Conservation (phyloP, 176 grass and related monocot genomes). For the Otatea glauca region DNA sequence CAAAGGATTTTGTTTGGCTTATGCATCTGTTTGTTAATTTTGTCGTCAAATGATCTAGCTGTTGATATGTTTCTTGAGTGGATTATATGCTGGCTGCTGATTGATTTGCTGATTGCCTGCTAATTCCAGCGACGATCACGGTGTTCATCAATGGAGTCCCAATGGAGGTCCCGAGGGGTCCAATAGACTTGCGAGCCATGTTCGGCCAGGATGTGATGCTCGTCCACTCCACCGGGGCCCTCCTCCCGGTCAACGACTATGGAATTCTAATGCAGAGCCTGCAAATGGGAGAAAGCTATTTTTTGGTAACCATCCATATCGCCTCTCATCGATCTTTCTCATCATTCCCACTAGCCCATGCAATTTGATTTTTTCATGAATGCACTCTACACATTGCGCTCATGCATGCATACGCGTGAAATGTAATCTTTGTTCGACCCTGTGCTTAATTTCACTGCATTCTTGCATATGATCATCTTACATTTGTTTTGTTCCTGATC, state of each 20-base stretch:
- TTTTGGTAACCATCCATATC: constrained; percentile 71
- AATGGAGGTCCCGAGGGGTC: constrained; percentile 79
- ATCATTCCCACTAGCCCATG: not conserved
- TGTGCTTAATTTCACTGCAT: not conserved
- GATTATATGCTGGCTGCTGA: constrained; percentile 34
- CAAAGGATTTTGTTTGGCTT: constrained; percentile 31
- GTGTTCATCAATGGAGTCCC: constrained; percentile 94
- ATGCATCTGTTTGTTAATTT: constrained; percentile 32
- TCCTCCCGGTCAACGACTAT: constrained; percentile 86
- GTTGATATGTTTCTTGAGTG: not conserved
- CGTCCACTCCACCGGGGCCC: constrained; percentile 65
- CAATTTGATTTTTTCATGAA: not conserved
- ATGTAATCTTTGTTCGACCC: not conserved
- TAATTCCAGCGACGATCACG: constrained; percentile 85
- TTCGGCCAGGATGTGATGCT: constrained; percentile 90
- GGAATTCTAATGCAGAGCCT: constrained; percentile 85
- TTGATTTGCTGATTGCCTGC: constrained; percentile 44
- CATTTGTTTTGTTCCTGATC: constrained; percentile 2
- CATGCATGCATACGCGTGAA: no score
- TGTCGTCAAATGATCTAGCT: constrained; percentile 6
- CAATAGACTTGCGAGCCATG: constrained; percentile 80
- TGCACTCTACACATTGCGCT: not conserved
- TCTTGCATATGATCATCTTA: constrained; percentile 23
- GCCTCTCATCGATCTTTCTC: not conserved
- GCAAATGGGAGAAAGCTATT: constrained; percentile 95